Evolutionary conservation across 345 rosid genomes (phyloP), one percentile per base, ranked within the genome.

Genomic region (Eucalyptus globulus): DNA sequence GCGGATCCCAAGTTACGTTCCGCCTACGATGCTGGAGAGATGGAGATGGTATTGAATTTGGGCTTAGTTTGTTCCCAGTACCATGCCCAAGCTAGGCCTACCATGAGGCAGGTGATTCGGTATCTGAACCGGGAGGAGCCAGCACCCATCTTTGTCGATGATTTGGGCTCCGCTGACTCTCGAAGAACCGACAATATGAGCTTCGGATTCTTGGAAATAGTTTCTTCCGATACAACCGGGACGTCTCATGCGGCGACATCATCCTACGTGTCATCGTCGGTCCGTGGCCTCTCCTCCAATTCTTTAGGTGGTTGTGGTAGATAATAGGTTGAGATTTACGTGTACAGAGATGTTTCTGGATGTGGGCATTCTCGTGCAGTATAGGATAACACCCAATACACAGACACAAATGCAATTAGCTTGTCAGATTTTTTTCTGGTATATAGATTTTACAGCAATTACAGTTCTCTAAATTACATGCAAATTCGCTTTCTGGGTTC

Each of bases 51-150:
- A 8, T 56, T 96, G 87, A 22, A 14, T 72, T 80, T 96, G 29
- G 98, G 97, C 17, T 88, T 96, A 72, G 86, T 91, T 4, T 96
- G 99, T 83, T 91, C 96, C 27, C 95, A 94, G 89, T 93, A 89
- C 29, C 88, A 60, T 22, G 91, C 92, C 5, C 90, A 88, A 34
- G 53, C 89, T 27, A 93, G 98, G 62, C 97, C 97, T 40, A 92
- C 92, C 15, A 95, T 95, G 96, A 94, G 93, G 90, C 94, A 90
- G 87, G 95, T 94, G 56, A 90, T 90, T 37, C 91, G 93, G 92
- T 95, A 93, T 89, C 89, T 96, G 31, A 93, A 94, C 60, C 90
- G 93, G 49, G 97, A 96, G 34, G 96, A 94, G 1, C 67, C 89
- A 49, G 92, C 94, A 53, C 95, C 96, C 4, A 17, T 72, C 27